Evolutionary conservation across 2,329 filamentous ascomycete species (phyloP).

Genomic region (Sclerotinia nivalis): DNA sequence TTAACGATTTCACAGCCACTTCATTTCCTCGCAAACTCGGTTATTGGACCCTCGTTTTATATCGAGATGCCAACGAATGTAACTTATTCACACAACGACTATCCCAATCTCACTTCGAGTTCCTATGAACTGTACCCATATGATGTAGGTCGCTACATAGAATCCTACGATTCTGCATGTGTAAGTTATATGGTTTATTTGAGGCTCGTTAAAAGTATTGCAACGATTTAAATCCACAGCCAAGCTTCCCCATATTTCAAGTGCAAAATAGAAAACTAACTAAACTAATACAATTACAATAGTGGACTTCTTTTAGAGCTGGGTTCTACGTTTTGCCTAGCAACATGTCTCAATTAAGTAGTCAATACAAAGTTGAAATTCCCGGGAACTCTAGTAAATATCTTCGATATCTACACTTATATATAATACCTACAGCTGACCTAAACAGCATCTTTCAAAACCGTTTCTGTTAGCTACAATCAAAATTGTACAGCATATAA

Average conservation of each 20-base stretch:
- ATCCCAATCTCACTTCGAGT: not conserved
- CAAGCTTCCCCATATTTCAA: not conserved
- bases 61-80: slow-evolving; percentile 28
- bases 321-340: slow-evolving; percentile 25
- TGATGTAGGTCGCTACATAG: not conserved
- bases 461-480: slow-evolving; percentile 26
- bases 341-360: slow-evolving; percentile 6
- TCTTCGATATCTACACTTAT: not conserved
- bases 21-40: slow-evolving; percentile 34
- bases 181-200: not conserved
- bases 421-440: not conserved
- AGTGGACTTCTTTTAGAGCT: slow-evolving; percentile 30
- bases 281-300: not conserved
- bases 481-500: slow-evolving; percentile 23
- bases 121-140: not conserved
- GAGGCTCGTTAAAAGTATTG: not conserved
- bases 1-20: slow-evolving; percentile 26
- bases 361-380: not conserved
- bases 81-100: not conserved
- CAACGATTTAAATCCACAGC: not conserved
- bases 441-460: slow-evolving; percentile 24
- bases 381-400: slow-evolving; percentile 23
- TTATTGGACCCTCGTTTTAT: slow-evolving; percentile 32
- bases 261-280: not conserved
- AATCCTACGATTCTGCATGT: slow-evolving; percentile 20